phyloP scores from a whole-genome alignment of 2,329 filamentous ascomycete species.

The Drechslerella dactyloides region DNA sequence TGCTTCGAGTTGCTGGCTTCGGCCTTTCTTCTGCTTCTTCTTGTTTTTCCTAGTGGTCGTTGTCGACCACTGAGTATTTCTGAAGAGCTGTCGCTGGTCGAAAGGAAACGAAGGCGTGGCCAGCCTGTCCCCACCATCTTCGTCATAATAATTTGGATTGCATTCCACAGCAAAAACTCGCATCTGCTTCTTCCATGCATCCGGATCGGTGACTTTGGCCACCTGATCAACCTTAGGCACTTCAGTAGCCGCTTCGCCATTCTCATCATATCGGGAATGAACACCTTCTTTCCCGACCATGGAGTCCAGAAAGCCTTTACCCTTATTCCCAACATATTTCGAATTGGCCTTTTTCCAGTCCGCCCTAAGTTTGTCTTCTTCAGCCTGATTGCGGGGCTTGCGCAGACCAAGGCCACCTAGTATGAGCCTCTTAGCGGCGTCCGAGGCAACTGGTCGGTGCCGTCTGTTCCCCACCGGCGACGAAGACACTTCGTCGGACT shows the following conservation, averaged over 20 bases:
- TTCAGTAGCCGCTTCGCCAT: slow-evolving; percentile 42
- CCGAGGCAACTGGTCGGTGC: slow-evolving; percentile 24
- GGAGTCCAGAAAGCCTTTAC: slow-evolving; percentile 43
- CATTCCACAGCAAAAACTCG: slow-evolving; percentile 54
- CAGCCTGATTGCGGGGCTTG: slow-evolving; percentile 35
- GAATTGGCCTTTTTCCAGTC: slow-evolving; percentile 43
- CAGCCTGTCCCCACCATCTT: slow-evolving; percentile 29
- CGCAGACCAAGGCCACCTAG: slow-evolving; percentile 28
- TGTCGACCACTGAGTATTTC: neutral
- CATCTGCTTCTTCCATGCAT: slow-evolving; percentile 53
- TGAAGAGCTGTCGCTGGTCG: slow-evolving; percentile 48
- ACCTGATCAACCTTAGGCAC: slow-evolving; percentile 9
- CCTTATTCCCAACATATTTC: slow-evolving; percentile 43
- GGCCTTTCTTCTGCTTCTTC: slow-evolving; percentile 43
- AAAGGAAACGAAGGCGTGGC: slow-evolving; percentile 53
- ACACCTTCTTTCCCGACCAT: slow-evolving; percentile 35
- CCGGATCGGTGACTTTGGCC: slow-evolving; percentile 8
- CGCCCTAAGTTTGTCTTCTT: slow-evolving; percentile 32
- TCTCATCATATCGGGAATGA: slow-evolving; percentile 50
- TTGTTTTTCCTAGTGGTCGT: slow-evolving; percentile 50
- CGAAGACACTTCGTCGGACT: slow-evolving; percentile 10
- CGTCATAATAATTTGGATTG: slow-evolving; percentile 50
- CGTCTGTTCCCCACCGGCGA: slow-evolving; percentile 5
- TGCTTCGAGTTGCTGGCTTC: slow-evolving; percentile 17
- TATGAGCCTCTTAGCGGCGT: slow-evolving; percentile 30